phyloP scores from a whole-genome alignment of 2,329 filamentous ascomycete genomes.

The Alternaria burnsii region DNA sequence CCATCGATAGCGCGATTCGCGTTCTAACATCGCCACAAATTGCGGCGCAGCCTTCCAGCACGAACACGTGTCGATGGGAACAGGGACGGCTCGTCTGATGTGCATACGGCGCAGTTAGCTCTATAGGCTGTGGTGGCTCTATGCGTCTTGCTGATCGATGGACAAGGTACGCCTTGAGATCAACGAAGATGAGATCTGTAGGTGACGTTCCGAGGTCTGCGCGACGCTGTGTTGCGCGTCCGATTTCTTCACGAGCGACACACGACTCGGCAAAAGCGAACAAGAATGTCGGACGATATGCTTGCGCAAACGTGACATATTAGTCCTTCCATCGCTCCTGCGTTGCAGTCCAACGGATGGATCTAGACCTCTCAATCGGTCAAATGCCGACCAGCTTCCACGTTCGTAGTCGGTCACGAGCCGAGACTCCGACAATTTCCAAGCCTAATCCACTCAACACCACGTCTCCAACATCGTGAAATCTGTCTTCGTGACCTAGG shows the following conservation, averaged over 20 bases:
- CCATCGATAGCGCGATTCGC: background rate
- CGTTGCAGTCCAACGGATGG: background rate
- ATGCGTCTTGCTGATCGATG: background rate
- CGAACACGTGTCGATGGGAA: background rate
- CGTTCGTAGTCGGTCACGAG: conserved; percentile 2
- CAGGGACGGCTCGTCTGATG: conserved; percentile 8
- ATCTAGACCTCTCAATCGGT: conserved; percentile 7
- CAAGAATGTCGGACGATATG: background rate
- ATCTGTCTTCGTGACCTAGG: conserved; percentile 4
- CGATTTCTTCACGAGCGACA: background rate
- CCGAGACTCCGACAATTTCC: conserved; percentile 10
- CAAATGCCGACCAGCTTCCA: background rate
- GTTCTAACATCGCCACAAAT: conserved; percentile 1
- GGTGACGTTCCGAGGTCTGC: background rate
- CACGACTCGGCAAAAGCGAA: background rate
- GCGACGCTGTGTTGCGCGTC: background rate
- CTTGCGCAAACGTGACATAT: background rate
- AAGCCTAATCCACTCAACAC: conserved; percentile 21
- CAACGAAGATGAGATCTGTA: background rate
- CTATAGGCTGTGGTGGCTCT: conserved; percentile 9
- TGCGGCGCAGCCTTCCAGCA: conserved; percentile 10
- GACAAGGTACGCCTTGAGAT: background rate
- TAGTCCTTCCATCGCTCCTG: background rate
- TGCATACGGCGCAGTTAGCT: conserved; percentile 13
- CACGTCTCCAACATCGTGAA: conserved; percentile 29